Evolutionary conservation across 2,329 filamentous ascomycete species (phyloP), one percentile per base, ranked within the genome.

Genomic region (Ascomycota sp.): DNA sequence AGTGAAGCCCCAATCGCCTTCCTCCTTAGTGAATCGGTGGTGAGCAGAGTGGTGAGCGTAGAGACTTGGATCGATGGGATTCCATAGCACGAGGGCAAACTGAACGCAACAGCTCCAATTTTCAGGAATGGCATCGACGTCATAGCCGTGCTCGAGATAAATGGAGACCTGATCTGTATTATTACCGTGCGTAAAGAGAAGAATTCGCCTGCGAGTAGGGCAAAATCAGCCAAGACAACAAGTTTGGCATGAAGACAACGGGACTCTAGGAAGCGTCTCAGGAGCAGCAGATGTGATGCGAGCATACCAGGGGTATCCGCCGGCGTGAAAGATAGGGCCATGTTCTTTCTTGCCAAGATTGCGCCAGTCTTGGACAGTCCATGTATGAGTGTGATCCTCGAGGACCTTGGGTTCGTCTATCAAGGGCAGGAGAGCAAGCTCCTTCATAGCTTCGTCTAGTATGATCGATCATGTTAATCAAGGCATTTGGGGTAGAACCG

Each of bases 1-100:
- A n/a, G 89, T 98, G 51, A 98, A 98, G 2, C 89, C 89, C 89
- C 89, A 98, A 45, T 98, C 89, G 17, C 82, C 83, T 52, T 98
- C 89, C 26, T 95, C 89, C 38, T 79, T 80, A 4, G 83, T 95
- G 52, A 95, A 98, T 34, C 89, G 77, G 49, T 98, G 89, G 42
- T 85, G 82, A n/a, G 89, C 89, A 26, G 61, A 67, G 58, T 82
- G 74, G 43, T 93, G 78, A 30, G 65, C 64, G 50, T 77, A 82
- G 42, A 94, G 67, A 37, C 72, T 73, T n/a, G 89, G 86, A 43
- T 94, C 82, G 46, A 86, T 81, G 27, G 77, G 75, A 51, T 95
- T 98, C 75, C 81, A 94, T 32, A 98, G 61, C 4, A 95, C 86
- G 29, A 98, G 63, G 34, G 80, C 75, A 52, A 98, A 98, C 48